Evolutionary conservation across 176 grass and related monocot genomes (phyloP).

Genomic region (Zoysia japonica): DNA sequence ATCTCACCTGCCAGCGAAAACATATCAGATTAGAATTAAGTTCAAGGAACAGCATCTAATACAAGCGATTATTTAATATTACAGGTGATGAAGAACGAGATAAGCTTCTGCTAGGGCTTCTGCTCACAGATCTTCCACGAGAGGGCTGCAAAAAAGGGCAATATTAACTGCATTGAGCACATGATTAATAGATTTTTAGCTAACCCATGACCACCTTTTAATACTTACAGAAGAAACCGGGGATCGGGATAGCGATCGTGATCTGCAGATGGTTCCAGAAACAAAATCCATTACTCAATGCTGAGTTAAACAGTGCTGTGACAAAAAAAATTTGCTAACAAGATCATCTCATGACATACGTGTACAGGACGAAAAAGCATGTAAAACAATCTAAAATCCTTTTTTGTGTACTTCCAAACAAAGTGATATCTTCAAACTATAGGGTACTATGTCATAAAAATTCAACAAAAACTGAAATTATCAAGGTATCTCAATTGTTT

Average conservation of each 20-base stretch:
- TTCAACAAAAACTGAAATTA: constrained; percentile 24
- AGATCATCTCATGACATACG: not conserved
- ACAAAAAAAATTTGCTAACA: not conserved
- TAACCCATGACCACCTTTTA: not conserved
- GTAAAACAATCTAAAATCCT: too few species aligned
- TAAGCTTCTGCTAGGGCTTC: constrained; percentile 46
- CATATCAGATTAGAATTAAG: not conserved
- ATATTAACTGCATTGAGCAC: constrained; percentile 18
- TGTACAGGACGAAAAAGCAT: too few species aligned
- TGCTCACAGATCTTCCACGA: constrained; percentile 40
- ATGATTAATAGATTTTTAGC: not conserved
- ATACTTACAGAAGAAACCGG: constrained; percentile 43
- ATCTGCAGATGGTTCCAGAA: constrained; percentile 39
- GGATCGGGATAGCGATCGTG: constrained; percentile 33
- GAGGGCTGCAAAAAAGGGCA: constrained; percentile 18
- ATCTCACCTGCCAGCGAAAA: constrained; percentile 41
- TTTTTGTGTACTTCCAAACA: not conserved
- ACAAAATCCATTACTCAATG: constrained; percentile 19
- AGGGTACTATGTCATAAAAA: not conserved
- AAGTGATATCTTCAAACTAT: constrained; percentile 6
- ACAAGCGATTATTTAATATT: constrained; percentile 2
- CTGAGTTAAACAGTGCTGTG: not conserved
- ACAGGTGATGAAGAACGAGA: constrained; percentile 44
- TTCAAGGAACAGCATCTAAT: not conserved
- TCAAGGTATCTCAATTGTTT: not conserved